Evolutionary conservation across 768 basidiomycete genomes (phyloP), one percentile per base, ranked within the genome.

Genomic region (Leccinum longicurvipes): DNA sequence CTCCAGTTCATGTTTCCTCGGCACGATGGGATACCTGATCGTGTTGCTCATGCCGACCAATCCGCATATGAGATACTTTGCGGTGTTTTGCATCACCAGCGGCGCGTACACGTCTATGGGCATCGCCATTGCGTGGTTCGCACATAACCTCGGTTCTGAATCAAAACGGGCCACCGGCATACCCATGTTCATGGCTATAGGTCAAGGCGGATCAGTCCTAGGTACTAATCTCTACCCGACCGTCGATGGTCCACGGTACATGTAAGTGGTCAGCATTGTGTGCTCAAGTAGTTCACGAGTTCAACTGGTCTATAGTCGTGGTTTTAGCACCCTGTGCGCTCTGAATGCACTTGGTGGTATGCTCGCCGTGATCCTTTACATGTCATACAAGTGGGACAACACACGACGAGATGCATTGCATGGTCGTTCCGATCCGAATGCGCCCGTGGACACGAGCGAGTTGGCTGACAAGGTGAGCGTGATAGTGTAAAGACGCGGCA

Each of bases 21-120:
- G 65, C 25, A 68, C 72, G 23, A 63, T 76, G 24, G 69, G 89
- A 28, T 91, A 89, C 62, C 65, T 89, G 29, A 66, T 91, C 25
- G 75, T 91, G 21, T 68, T 88, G 14, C 72, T 77, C 3, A 81
- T 84, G 0, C 75, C 70, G 1, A 56, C 71, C 23, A 85, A 87
- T 64, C 71, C 75, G 14, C 83, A 82, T 32, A 86, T 77, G n/a
- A 78, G 82, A 23, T 92, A 91, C 63, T 91, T 91, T 62, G 86
- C 87, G 11, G 84, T 82, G 11, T 89, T 90, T 70, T 87, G 85
- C 59, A 84, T 91, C 59, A 85, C 85, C 0, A 80, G 83, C 51
- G 88, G 88, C 36, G 91, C 87, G 1, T 91, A 91, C 60, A 85
- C 87, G 0, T 80, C 82, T 1, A 89, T 91, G 59, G 89, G 87